These are phyloP conservation scores for Tetrahymena borealis DNA, from an alignment of 73 alveolate genomes.

Conservation along the genomic window DNA sequence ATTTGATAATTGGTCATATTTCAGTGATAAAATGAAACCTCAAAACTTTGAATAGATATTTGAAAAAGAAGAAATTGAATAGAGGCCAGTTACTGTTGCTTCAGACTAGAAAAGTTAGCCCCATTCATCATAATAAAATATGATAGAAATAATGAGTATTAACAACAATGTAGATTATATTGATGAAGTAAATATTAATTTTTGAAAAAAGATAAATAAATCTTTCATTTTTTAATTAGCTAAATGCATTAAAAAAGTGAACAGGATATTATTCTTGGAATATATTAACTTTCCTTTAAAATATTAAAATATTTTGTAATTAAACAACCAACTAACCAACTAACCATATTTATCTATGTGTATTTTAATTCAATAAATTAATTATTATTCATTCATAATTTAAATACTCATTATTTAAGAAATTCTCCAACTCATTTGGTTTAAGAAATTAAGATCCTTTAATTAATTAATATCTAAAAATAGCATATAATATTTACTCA, in stretches of 20 bases:
- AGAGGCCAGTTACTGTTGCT: not conserved
- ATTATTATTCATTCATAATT: no score
- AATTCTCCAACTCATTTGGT: no score
- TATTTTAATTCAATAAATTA: no score
- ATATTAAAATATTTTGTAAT: no score
- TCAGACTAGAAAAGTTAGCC: not conserved
- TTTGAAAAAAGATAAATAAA: not conserved
- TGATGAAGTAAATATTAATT: not conserved
- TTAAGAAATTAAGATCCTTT: no score
- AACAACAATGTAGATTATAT: not conserved
- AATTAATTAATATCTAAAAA: no score
- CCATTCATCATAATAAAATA: not conserved
- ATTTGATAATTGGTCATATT: not conserved
- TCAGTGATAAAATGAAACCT: not conserved
- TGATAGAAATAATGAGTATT: not conserved
- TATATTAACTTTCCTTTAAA: no score
- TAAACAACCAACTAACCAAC: no score
- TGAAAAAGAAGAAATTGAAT: not conserved
- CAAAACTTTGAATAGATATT: not conserved
- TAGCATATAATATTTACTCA: no score
- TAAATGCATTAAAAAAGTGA: not conserved
- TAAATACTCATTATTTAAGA: no score
- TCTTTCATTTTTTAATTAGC: not conserved
- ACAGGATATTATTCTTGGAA: no score
- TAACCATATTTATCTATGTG: no score